These are phyloP conservation scores for Suhomyces sp. DNA, from an alignment of 805 yeast genomes.

Conservation along the genomic window DNA sequence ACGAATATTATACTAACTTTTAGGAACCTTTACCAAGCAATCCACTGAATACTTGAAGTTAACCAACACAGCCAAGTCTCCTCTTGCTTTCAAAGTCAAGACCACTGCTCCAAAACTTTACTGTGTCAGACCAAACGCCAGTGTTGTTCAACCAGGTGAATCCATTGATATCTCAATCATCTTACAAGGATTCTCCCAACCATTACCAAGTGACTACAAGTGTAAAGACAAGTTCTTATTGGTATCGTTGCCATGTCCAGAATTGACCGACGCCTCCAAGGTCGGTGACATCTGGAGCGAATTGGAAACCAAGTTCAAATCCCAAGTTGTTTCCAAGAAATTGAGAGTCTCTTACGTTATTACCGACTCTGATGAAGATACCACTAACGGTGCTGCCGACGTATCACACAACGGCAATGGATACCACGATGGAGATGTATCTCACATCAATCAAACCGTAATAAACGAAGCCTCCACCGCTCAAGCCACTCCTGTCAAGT, in stretches of 20 bases:
- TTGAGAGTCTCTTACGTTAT: slow-evolving; percentile 58
- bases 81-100: slow-evolving; percentile 90
- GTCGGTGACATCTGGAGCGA: slow-evolving; percentile 76
- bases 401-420: slow-evolving; percentile 10
- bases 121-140: slow-evolving; percentile 95
- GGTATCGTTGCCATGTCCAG: slow-evolving; percentile 77
- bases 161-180: slow-evolving; percentile 73
- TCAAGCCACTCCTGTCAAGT: slow-evolving; percentile 12
- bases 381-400: slow-evolving; percentile 6
- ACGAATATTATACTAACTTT: slow-evolving; percentile 8
- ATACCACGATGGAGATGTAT: slow-evolving; percentile 13
- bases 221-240: slow-evolving; percentile 92
- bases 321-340: slow-evolving; percentile 58
- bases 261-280: slow-evolving; percentile 49
- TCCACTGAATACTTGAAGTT: slow-evolving; percentile 61
- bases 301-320: slow-evolving; percentile 58
- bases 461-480: slow-evolving; percentile 10
- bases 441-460: slow-evolving; percentile 10
- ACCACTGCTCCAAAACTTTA: slow-evolving; percentile 96
- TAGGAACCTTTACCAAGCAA: slow-evolving; percentile 74
- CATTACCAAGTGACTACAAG: slow-evolving; percentile 68
- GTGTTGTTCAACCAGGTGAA: slow-evolving; percentile 71
- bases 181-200: slow-evolving; percentile 76
- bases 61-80: slow-evolving; percentile 52
- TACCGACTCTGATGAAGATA: slow-evolving; percentile 22